Base-by-base conservation (phyloP, 257 asterid genomes). In the Nemophila menziesii region DNA sequence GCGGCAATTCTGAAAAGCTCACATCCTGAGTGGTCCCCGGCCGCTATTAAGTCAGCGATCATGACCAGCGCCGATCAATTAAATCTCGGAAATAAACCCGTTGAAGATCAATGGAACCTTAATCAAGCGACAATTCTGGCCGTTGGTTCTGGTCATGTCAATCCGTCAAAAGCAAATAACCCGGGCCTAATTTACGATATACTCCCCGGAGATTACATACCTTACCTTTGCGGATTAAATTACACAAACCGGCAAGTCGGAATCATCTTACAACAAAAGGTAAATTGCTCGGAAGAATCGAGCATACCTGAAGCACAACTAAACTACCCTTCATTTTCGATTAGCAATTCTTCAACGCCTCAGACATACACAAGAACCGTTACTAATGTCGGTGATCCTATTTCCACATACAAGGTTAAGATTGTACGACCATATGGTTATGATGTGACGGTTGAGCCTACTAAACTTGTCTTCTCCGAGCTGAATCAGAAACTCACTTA, bases 331-430 rank as follows among this genome's bases (percentile, higher is more conserved):
- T 39, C 79, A 4, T 52, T 72, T 38, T 45, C 69, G 0, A 48
- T 56, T 11, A 24, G n/a, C n/a, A n/a, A n/a, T 27, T 11, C 60
- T 62, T 4, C 65, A 68, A 11, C 24, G 0, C n/a, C 69, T 37
- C 58, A 55, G 22, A 63, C 60, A 4, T 60, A 33, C 44, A 49
- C 62, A 5, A 67, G 79, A 53, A 60, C 66, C 1, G 64, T 63
- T 22, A 67, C 74, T 7, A 71, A 67, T 6, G 75, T 67, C 20
- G 79, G 79, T 9, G 65, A 57, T 20, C 51, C 73, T 4, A 12
- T 4, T 3, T 61, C 73, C 11, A 15, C 51, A n/a, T 66, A 63
- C 21, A 20, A 11, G 0, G 66, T 44, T 23, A 55, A 48, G 47
- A 49, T 66, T 20, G 44, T 39, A 3, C 49, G 49, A 13, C 67